Conservation (phyloP, 331 rosid genomes). For the Stylosanthes scabra region DNA sequence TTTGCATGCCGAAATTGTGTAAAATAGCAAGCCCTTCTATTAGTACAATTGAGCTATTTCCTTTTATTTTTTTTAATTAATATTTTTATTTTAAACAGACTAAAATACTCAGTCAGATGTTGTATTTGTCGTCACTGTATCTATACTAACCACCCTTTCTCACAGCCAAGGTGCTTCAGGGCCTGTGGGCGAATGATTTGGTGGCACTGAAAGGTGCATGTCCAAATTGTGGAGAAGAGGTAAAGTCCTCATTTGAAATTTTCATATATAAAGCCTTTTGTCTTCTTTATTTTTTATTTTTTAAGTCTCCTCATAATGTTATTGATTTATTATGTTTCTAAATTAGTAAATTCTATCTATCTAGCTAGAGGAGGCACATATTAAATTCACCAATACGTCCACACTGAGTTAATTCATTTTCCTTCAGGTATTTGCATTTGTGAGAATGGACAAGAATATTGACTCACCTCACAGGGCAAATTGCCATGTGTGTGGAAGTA, state of each 20-base stretch:
- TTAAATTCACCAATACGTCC: slow-evolving; percentile 9
- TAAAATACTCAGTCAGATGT: not conserved
- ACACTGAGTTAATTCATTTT: slow-evolving; percentile 33
- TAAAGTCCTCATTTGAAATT: slow-evolving; percentile 37
- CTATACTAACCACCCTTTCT: slow-evolving; percentile 6
- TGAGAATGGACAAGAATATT: slow-evolving; percentile 57
- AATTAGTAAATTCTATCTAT: slow-evolving; percentile 1
- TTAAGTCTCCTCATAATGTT: not conserved
- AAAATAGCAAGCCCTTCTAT: slow-evolving; percentile 1
- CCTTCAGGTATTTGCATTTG: slow-evolving; percentile 94
- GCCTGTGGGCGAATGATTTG: slow-evolving; percentile 83
- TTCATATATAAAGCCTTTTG: not conserved
- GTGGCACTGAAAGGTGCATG: slow-evolving; percentile 82
- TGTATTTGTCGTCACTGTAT: not conserved
- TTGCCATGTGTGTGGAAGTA: slow-evolving; percentile 89
- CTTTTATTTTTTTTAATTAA: not conserved
- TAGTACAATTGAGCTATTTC: not conserved
- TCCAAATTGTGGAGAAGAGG: slow-evolving; percentile 91
- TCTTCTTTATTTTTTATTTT: not conserved
- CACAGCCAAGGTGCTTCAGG: slow-evolving; percentile 85
- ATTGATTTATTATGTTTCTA: not conserved
- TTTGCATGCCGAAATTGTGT: slow-evolving; percentile 14
- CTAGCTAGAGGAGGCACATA: slow-evolving; percentile 9
- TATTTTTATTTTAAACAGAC: not conserved
- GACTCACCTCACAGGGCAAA: slow-evolving; percentile 86